Evolutionary conservation across 2,329 filamentous ascomycete species (phyloP), one percentile per base, ranked within the genome.

Genomic region (Fusarium sp.): DNA sequence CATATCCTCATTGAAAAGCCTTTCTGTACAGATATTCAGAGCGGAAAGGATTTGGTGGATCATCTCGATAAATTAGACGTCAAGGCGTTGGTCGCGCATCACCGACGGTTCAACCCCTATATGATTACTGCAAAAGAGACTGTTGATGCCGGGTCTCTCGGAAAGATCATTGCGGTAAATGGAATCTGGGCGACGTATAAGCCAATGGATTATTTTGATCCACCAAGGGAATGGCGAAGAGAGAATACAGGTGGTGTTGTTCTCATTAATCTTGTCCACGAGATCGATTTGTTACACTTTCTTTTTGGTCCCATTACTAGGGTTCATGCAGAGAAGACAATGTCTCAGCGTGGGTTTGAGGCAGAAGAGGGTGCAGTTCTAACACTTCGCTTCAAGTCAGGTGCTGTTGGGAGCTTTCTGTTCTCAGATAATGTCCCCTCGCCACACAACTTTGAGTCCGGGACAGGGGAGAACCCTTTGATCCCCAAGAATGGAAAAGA

Each of bases 211-310:
- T 90, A 90, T 77, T 90, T 87, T 67, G 79, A 83, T 4, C 69
- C 81, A 0, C 83, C 83, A 0, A 78, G 80, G 0, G 82, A 83
- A 41, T 89, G 88, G 87, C 82, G 86, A 17, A 80, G 82, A 10
- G 73, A 77, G 7, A 60, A 69, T 5, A 77, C 80, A 5, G 85
- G 84, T 3, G 88, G 87, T 1, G 83, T 85, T 0, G 78, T 90
- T 11, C 78, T 86, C 5, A 89, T 89, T 65, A 90, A 90, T 72
- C 78, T 90, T 45, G 83, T 90, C n/a, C 88, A 90, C 71, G 88
- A 90, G 53, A 79, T 90, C 41, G 88, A 90, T 65, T 78, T 89
- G 0, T 78, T 90, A 20, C 87, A 89, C 49, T 85, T 86, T 75
- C 78, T 90, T 2, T 83, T 90, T 30, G 87, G 87, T 0, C 83